Conservation (phyloP, 2,329 filamentous ascomycete species). For the Calonectria henricotiae region DNA sequence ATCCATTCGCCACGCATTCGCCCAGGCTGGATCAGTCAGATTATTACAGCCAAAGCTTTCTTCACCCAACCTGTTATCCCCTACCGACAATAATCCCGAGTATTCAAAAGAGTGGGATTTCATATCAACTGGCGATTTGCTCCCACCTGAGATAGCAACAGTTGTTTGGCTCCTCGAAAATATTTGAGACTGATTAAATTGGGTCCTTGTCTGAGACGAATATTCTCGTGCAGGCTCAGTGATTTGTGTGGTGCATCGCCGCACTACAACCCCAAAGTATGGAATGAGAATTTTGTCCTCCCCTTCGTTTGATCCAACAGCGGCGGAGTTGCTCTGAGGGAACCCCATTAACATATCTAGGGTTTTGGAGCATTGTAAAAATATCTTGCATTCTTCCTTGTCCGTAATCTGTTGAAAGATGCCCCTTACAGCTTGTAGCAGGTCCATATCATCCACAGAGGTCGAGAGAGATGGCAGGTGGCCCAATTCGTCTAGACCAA, state of each 20-base stretch:
- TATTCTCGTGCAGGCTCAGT: no score
- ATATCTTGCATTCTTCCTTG: conserved; percentile 27
- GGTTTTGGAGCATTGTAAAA: conserved; percentile 17
- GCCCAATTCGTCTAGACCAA: conserved; percentile 15
- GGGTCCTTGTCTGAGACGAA: not conserved
- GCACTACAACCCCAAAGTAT: conserved; percentile 28
- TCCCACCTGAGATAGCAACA: not conserved
- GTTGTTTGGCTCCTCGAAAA: not conserved
- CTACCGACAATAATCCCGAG: not conserved
- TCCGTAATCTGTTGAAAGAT: not conserved
- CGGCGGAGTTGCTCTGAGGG: not conserved
- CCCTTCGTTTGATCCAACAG: not conserved
- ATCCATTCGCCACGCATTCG: conserved; percentile 18
- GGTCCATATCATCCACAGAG: not conserved
- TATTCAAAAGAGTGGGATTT: conserved; percentile 20
- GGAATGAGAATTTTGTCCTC: conserved; percentile 27
- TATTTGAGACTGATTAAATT: not conserved
- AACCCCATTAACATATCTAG: conserved; percentile 18
- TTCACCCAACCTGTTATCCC: not conserved
- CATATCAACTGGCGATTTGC: not conserved
- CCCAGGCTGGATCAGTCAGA: not conserved
- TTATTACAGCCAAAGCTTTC: no score
- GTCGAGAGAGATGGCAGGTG: not conserved
- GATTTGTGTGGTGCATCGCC: not conserved
- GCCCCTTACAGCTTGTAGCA: not conserved